phyloP scores from a whole-genome alignment of 441 rosid species.

The Adansonia madagascariensis region DNA sequence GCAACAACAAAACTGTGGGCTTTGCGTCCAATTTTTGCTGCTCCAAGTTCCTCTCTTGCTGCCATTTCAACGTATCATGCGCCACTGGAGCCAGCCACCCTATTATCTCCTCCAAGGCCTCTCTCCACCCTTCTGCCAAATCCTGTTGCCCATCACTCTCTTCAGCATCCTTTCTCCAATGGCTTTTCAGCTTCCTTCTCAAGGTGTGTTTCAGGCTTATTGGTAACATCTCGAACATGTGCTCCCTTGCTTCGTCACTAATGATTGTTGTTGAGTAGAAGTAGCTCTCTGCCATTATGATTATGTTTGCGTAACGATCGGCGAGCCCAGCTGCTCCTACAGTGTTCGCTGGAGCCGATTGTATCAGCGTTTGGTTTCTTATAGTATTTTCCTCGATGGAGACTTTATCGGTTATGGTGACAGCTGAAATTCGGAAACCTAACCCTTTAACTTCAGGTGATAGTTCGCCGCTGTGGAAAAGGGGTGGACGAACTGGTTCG shows the following conservation, averaged over 20 bases:
- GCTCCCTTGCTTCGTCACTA: constrained; percentile 37
- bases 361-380: constrained; percentile 14
- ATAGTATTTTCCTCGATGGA: background rate
- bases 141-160: background rate
- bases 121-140: constrained; percentile 50
- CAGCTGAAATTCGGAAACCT: background rate
- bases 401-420: background rate
- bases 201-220: constrained; percentile 35
- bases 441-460: background rate
- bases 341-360: constrained; percentile 34
- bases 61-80: constrained; percentile 55
- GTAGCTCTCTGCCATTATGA: constrained; percentile 38
- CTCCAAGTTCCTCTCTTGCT: constrained; percentile 47
- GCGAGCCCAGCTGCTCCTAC: constrained; percentile 55
- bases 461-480: constrained; percentile 30
- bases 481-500: background rate
- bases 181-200: constrained; percentile 39
- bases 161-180: constrained; percentile 21
- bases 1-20: constrained; percentile 45
- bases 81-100: constrained; percentile 56
- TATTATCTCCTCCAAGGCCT: constrained; percentile 44
- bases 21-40: constrained; percentile 42
- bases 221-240: constrained; percentile 46
- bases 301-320: constrained; percentile 44
- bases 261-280: constrained; percentile 32